Evolutionary conservation across 192 early-diverging fungal genomes (phyloP).

Genomic region (Geranomyces variabilis): DNA sequence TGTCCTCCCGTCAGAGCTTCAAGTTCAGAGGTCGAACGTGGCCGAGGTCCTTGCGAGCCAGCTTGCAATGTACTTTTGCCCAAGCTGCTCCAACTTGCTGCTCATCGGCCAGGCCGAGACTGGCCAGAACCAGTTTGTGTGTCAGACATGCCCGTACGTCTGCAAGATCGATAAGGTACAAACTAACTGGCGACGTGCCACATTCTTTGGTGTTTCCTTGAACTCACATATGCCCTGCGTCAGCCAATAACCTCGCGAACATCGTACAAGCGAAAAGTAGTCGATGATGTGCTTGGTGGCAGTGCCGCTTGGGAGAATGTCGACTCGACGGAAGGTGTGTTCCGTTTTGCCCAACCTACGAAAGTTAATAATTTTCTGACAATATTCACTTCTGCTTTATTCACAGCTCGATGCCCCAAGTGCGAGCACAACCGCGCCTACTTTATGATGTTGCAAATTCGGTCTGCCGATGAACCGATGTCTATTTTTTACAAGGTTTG

Average conservation of each 20-base stretch:
- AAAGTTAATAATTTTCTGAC: no score
- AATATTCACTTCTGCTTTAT: not conserved
- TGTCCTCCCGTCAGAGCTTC: no score
- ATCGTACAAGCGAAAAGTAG: slow-evolving; percentile 75
- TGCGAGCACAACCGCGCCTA: slow-evolving; percentile 51
- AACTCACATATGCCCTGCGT: not conserved
- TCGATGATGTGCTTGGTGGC: slow-evolving; percentile 93
- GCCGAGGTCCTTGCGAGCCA: no score
- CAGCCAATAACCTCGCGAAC: slow-evolving; percentile 65
- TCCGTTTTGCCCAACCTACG: not conserved
- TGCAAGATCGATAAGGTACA: slow-evolving; percentile 63
- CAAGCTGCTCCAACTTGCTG: slow-evolving; percentile 83
- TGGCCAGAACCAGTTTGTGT: slow-evolving; percentile 68
- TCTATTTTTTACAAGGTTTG: slow-evolving; percentile 80
- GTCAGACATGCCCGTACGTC: slow-evolving; percentile 89
- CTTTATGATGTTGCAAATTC: slow-evolving; percentile 90
- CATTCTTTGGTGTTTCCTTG: not conserved
- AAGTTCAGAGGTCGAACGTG: no score
- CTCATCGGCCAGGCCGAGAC: slow-evolving; percentile 61
- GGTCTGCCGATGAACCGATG: slow-evolving; percentile 95
- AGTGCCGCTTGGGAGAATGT: slow-evolving; percentile 89
- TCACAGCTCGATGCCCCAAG: slow-evolving; percentile 44
- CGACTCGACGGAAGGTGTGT: slow-evolving; percentile 57
- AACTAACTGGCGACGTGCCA: not conserved
- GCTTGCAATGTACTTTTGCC: slow-evolving; percentile 94